A percentile compares a stretch with the other conserved stretches of the same genome.
These are phyloP conservation scores for Aspergillus fumigatus DNA, from an alignment of 2,329 filamentous ascomycete genomes.

Conservation along the genomic window DNA sequence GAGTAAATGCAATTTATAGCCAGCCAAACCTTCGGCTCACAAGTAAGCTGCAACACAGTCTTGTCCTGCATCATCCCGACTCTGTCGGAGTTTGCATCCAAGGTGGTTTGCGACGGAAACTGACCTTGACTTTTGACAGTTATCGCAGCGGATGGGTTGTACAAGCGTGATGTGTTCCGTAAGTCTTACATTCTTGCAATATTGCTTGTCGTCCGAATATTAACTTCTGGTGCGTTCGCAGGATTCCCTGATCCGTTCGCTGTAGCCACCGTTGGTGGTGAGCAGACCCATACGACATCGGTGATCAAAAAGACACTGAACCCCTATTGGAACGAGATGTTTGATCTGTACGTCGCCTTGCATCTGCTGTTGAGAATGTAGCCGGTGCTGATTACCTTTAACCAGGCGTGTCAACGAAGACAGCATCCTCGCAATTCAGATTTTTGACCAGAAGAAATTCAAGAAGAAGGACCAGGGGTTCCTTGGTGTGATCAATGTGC, in stretches of 20 bases:
- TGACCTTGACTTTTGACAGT: slow-evolving; percentile 55
- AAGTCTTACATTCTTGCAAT: slow-evolving; percentile 42
- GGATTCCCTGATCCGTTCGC: slow-evolving; percentile 98
- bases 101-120: slow-evolving; percentile 10
- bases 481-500: slow-evolving; percentile 93
- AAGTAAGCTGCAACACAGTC: slow-evolving; percentile 55
- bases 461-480: slow-evolving; percentile 99
- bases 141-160: slow-evolving; percentile 96
- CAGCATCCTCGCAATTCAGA: slow-evolving; percentile 94
- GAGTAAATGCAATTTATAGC: slow-evolving; percentile 40
- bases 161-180: slow-evolving; percentile 99
- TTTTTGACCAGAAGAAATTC: slow-evolving; percentile 99
- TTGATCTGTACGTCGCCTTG: slow-evolving; percentile 73
- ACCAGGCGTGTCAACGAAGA: slow-evolving; percentile 83
- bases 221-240: slow-evolving; percentile 37
- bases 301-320: slow-evolving; percentile 97
- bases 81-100: background rate
- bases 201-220: background rate
- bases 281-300: slow-evolving; percentile 96
- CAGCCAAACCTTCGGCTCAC: slow-evolving; percentile 88
- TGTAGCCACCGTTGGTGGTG: slow-evolving; percentile 92
- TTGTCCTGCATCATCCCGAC: slow-evolving; percentile 1
- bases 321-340: slow-evolving; percentile 99
- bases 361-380: background rate
- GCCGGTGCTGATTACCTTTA: slow-evolving; percentile 10